phyloP scores from a whole-genome alignment of 805 yeast species.

The Torulaspora quercuum region DNA sequence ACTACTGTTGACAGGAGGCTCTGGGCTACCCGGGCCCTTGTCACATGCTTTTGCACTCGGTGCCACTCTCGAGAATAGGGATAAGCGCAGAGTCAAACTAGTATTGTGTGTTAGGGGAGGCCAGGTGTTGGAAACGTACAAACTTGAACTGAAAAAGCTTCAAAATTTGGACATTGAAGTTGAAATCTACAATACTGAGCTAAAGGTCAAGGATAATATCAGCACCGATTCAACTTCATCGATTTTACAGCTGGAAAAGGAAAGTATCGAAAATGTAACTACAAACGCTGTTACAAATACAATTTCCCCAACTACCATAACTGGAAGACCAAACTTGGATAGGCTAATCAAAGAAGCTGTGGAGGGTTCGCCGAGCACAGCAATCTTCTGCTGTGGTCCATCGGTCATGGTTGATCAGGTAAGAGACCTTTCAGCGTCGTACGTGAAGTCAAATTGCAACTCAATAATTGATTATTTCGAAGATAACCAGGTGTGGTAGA shows the following conservation, averaged over 20 bases:
- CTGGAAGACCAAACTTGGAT: conserved; percentile 47
- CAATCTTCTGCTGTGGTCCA: conserved; percentile 61
- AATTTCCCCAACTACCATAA: conserved; percentile 23
- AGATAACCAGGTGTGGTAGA: conserved; percentile 69
- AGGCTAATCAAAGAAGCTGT: conserved; percentile 39
- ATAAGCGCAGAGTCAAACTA: conserved; percentile 15
- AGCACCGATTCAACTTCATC: no score
- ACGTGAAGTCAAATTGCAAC: conserved; percentile 37
- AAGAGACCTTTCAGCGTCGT: conserved; percentile 44
- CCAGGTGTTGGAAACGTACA: conserved; percentile 19
- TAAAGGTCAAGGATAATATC: conserved; percentile 1
- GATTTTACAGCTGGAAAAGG: no score
- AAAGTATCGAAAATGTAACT: no score
- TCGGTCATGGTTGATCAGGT: conserved; percentile 53
- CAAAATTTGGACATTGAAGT: conserved; percentile 17
- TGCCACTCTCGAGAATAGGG: conserved; percentile 7
- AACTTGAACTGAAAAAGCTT: conserved; percentile 15
- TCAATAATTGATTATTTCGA: conserved; percentile 66
- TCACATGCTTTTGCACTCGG: conserved; percentile 43
- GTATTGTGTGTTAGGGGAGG: conserved; percentile 17
- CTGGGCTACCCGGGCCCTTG: conserved; percentile 63
- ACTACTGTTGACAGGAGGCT: conserved; percentile 66
- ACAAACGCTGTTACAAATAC: no score
- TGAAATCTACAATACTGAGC: conserved; percentile 18
- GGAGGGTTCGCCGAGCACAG: conserved; percentile 42